Conservation (phyloP, 176 grass and related monocot genomes). For the Ensete glaucum region DNA sequence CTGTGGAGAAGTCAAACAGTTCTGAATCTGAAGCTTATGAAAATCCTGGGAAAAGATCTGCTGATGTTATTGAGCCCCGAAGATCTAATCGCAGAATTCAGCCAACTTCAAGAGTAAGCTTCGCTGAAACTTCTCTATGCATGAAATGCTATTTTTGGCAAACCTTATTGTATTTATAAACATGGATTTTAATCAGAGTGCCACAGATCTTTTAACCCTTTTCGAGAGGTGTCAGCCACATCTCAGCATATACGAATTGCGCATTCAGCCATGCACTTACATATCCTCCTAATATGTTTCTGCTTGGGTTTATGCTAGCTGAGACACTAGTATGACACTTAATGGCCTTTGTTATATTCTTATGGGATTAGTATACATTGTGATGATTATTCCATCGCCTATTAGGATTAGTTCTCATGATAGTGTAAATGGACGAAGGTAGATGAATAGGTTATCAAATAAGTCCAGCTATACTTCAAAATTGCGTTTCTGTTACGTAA, state of each 20-base stretch:
- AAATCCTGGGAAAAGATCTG: constrained; percentile 29
- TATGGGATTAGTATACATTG: not conserved
- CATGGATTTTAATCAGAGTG: not conserved
- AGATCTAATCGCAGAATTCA: constrained; percentile 88
- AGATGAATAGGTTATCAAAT: not conserved
- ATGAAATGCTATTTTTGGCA: not conserved
- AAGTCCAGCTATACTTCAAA: not conserved
- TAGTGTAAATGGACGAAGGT: not conserved
- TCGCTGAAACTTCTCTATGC: not conserved
- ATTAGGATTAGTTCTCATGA: not conserved
- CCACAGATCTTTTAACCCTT: not conserved
- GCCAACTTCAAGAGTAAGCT: constrained; percentile 78
- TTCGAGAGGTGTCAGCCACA: too few species aligned
- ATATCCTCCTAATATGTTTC: too few species aligned
- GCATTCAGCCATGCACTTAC: too few species aligned
- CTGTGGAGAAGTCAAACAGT: not conserved
- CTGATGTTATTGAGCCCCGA: constrained; percentile 60
- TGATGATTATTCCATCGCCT: not conserved
- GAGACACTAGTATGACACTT: not conserved
- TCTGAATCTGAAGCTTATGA: constrained; percentile 30
- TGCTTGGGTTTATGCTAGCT: too few species aligned
- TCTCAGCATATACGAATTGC: not conserved
- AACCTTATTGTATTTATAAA: not conserved
- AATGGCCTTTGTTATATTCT: not conserved
- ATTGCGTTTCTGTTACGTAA: not conserved